Conservation (phyloP, 257 asterid species). For the Solanum neorickii region DNA sequence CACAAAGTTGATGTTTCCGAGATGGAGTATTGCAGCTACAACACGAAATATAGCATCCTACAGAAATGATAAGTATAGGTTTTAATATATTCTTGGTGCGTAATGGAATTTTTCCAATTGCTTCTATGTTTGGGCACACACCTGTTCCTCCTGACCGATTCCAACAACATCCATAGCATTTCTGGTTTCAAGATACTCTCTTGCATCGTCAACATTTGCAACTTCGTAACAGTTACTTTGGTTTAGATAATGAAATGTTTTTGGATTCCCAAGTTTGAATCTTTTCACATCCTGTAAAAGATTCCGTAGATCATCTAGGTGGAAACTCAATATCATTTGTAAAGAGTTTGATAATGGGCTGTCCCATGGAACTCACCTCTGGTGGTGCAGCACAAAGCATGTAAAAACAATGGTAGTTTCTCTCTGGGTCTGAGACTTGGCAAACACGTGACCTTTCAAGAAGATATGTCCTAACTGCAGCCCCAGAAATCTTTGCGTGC, state of each 20-base stretch:
- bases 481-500: constrained; percentile 91
- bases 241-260: constrained; percentile 70
- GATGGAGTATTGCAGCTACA: constrained; percentile 92
- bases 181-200: constrained; percentile 83
- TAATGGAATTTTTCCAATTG: neutral
- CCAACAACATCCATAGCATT: constrained; percentile 98
- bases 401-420: constrained; percentile 93
- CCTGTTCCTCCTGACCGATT: constrained; percentile 92
- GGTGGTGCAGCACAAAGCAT: constrained; percentile 97
- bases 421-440: constrained; percentile 91
- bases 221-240: constrained; percentile 81
- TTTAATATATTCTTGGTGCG: neutral
- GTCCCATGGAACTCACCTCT: constrained; percentile 48
- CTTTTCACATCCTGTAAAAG: constrained; percentile 54
- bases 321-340: neutral
- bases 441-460: constrained; percentile 95
- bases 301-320: constrained; percentile 9
- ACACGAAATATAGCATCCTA: constrained; percentile 93
- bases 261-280: constrained; percentile 78
- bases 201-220: constrained; percentile 77
- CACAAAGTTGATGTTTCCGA: constrained; percentile 70
- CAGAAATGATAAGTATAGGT: neutral
- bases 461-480: constrained; percentile 88
- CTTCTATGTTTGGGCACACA: neutral
- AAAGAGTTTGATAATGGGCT: neutral